Conservation (phyloP, 129 eudicot species). For the Apium graveolens region DNA sequence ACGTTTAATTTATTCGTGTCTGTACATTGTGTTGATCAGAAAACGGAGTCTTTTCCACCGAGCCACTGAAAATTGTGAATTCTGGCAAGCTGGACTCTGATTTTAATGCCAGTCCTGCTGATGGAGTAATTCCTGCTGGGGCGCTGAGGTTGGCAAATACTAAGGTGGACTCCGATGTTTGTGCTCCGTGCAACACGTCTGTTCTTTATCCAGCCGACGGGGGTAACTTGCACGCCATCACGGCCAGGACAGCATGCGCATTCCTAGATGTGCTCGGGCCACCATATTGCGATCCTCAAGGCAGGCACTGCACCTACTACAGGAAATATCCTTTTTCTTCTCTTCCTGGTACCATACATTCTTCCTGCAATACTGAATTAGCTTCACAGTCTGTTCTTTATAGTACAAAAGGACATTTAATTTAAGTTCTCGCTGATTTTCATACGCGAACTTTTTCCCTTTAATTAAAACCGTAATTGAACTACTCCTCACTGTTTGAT, state of each 20-base stretch:
- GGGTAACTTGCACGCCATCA: conserved; percentile 85
- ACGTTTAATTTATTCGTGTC: background rate
- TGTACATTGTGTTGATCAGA: conserved; percentile 1
- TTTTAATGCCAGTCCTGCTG: background rate
- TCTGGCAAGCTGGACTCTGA: background rate
- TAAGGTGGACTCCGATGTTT: conserved; percentile 49
- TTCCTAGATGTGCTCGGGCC: conserved; percentile 90
- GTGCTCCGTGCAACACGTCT: conserved; percentile 57
- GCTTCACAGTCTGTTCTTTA: background rate
- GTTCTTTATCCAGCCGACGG: conserved; percentile 81
- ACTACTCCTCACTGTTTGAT: background rate
- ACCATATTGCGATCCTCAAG: conserved; percentile 68
- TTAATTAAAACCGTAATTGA: background rate
- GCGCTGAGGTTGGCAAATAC: conserved; percentile 50
- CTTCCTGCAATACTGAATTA: background rate
- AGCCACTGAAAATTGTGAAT: background rate
- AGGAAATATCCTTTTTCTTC: conserved; percentile 31
- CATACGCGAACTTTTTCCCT: too few relatives aligned
- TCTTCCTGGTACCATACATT: conserved; percentile 35
- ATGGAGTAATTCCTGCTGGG: background rate
- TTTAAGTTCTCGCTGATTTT: background rate
- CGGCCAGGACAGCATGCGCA: conserved; percentile 69
- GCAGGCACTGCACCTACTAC: conserved; percentile 78
- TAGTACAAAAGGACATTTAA: background rate
- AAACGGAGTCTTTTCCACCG: conserved; percentile 20